Base-by-base conservation (phyloP, 2,329 filamentous ascomycete species). In the Raffaelea albimanens region DNA sequence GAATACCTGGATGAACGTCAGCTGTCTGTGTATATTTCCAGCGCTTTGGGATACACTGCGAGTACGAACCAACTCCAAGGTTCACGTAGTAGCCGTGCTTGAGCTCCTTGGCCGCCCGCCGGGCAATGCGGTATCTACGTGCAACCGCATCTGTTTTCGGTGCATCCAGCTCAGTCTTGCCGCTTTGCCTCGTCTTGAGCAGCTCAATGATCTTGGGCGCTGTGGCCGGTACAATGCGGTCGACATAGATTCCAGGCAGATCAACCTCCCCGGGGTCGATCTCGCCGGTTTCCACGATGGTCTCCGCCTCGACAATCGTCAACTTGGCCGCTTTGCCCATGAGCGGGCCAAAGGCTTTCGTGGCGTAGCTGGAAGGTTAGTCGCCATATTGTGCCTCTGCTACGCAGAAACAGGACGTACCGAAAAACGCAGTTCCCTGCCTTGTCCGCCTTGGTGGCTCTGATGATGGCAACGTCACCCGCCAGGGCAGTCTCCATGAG, bases 301-400 rank as follows among this genome's bases (percentile, higher is more conserved):
- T 75, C 59, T 94, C 87, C 1, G 87, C 87, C 61, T 94, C 87
- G 34, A 93, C 86, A 38, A 94, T 90, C 22, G 86, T 83, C 36
- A 86, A 59, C 43, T 75, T 78, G 1, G 86, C 87, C 0, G 87
- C 87, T 66, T 91, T 90, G 50, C 85, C 87, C 84, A 89, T 87
- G 52, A 87, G 74, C 5, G 79, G 76, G 1, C 80, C 83, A 53
- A 87, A 89, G 0, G 83, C 80, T 61, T 85, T 85, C 29, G 84
- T 87, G 0, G 85, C 84, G 63, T 85, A 84, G n/a, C n/a, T n/a
- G n/a, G n/a, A n/a, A n/a, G n/a, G n/a, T n/a, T n/a, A n/a, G n/a
- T n/a, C n/a, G n/a, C n/a, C n/a, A n/a, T n/a, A n/a, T n/a, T n/a
- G n/a, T n/a, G n/a, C n/a, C n/a, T n/a, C n/a, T n/a, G n/a, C n/a